Conservation (phyloP, 805 yeast species). For the Isabelozyma rhagii region DNA sequence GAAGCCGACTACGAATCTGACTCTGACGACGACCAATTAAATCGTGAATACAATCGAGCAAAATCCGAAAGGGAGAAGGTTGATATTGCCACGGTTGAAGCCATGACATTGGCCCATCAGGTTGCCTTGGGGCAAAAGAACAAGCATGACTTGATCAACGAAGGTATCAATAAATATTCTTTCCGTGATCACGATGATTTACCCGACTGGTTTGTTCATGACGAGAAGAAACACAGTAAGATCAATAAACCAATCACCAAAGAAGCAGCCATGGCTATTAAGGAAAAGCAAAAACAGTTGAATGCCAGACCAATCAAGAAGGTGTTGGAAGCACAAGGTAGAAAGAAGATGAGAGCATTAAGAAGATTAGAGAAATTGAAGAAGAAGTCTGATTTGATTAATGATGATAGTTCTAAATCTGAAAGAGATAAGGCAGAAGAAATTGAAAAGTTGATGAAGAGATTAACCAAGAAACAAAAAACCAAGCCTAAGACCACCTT, state of each 20-base stretch:
- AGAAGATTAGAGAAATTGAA: conserved; percentile 82
- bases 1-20: conserved; percentile 39
- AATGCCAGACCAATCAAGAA: conserved; percentile 98
- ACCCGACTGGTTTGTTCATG: conserved; percentile 97
- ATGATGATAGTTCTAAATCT: conserved; percentile 81
- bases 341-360: conserved; percentile 91
- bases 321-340: conserved; percentile 95
- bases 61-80: conserved; percentile 59
- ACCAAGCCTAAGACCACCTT: conserved; percentile 78
- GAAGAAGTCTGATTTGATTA: conserved; percentile 89
- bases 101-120: conserved; percentile 97
- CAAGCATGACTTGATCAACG: conserved; percentile 83
- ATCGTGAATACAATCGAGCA: conserved; percentile 34
- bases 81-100: conserved; percentile 88
- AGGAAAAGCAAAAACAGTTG: conserved; percentile 50
- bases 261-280: conserved; percentile 55
- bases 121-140: conserved; percentile 85
- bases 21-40: conserved; percentile 47
- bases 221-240: conserved; percentile 83
- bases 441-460: conserved; percentile 80
- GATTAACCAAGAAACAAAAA: conserved; percentile 69
- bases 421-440: conserved; percentile 95
- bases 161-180: conserved; percentile 87
- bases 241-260: conserved; percentile 90
- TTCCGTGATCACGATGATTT: conserved; percentile 87